These are phyloP conservation scores for Astrothelium macrocarpum DNA, from an alignment of 495 filamentous ascomycete genomes.

Conservation along the genomic window DNA sequence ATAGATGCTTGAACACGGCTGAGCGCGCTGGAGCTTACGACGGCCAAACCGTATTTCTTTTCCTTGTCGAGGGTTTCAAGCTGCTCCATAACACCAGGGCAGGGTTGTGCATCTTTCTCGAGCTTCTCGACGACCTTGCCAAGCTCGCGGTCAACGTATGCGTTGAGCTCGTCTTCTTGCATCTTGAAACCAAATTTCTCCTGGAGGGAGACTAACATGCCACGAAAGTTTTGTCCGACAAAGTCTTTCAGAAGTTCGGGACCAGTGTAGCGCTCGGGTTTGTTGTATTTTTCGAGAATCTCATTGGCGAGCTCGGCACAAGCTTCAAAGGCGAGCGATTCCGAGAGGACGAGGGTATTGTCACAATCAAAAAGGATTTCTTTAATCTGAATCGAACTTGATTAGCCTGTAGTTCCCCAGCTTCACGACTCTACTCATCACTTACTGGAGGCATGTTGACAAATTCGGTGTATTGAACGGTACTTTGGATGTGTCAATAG, in stretches of 20 bases:
- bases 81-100: constrained; percentile 60
- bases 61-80: constrained; percentile 53
- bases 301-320: constrained; percentile 90
- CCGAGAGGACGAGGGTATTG: constrained; percentile 92
- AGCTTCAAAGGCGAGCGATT: constrained; percentile 86
- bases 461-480: neutral
- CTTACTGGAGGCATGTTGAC: constrained; percentile 21
- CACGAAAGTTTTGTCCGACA: constrained; percentile 93
- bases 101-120: constrained; percentile 56
- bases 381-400: constrained; percentile 46
- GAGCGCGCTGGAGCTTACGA: constrained; percentile 72
- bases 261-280: constrained; percentile 67
- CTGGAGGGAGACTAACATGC: constrained; percentile 71
- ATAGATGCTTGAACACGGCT: constrained; percentile 70
- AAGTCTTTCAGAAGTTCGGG: constrained; percentile 74
- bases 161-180: constrained; percentile 55
- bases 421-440: neutral
- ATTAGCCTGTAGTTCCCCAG: neutral
- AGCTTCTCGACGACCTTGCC: constrained; percentile 79
- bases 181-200: constrained; percentile 67
- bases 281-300: constrained; percentile 59
- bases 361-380: constrained; percentile 93
- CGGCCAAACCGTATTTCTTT: constrained; percentile 65
- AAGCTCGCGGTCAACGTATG: constrained; percentile 70
- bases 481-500: neutral